A percentile compares a stretch with the other conserved stretches of the same genome.
These are phyloP conservation scores for Funneliformis mosseae DNA, from an alignment of 192 early-diverging fungal species.

Conservation along the genomic window DNA sequence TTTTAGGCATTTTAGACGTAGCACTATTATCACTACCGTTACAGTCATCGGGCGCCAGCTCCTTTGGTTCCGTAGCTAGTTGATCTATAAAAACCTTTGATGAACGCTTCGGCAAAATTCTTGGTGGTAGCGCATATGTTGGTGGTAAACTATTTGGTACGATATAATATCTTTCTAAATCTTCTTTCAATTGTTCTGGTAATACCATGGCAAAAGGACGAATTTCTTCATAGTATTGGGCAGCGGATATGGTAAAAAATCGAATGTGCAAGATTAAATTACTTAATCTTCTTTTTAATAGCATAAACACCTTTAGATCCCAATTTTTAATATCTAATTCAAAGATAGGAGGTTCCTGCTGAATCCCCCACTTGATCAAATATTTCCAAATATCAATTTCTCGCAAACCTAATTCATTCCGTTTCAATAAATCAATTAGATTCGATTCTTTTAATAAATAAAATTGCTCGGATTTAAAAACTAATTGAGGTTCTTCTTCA, in stretches of 20 bases:
- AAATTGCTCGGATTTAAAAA: slow-evolving; percentile 1
- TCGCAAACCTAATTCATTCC: background rate
- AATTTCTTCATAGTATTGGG: slow-evolving; percentile 11
- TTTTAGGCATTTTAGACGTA: no score
- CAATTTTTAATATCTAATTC: background rate
- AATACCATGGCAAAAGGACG: background rate
- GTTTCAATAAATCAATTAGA: background rate
- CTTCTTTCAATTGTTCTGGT: slow-evolving; percentile 2
- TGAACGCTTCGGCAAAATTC: background rate
- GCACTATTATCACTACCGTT: no score
- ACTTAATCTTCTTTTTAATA: background rate
- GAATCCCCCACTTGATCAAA: background rate
- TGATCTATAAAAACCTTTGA: no score
- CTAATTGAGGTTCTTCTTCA: background rate
- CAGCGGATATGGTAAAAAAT: slow-evolving; percentile 2
- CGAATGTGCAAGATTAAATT: background rate
- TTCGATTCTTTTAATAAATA: background rate
- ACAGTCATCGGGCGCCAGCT: no score
- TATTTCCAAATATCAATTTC: slow-evolving; percentile 20
- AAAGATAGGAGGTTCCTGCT: background rate
- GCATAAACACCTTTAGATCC: background rate
- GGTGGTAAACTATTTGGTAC: background rate
- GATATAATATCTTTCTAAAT: slow-evolving; percentile 1
- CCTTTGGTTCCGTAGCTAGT: background rate
- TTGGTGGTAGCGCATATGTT: background rate